Conservation (phyloP, 2,329 filamentous ascomycete genomes). For the Diaporthe sp. region DNA sequence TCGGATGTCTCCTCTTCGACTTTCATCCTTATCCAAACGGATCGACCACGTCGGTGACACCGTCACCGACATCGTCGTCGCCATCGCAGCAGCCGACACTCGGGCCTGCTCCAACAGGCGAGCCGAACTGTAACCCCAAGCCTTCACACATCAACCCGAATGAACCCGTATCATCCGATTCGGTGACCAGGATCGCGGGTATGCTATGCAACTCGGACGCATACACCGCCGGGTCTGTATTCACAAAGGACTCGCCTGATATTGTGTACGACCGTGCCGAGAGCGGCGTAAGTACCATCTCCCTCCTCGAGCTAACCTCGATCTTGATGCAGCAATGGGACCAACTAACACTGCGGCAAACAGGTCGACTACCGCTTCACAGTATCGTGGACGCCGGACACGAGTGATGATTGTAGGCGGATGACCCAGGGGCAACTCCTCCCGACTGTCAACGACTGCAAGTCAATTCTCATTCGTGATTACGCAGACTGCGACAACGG, state of each 20-base stretch:
- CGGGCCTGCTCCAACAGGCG: neutral
- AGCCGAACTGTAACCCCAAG: neutral
- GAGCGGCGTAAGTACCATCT: neutral
- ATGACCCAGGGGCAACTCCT: neutral
- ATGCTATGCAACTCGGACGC: neutral
- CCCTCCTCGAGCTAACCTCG: accelerated
- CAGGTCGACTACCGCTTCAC: neutral
- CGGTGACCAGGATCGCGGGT: neutral
- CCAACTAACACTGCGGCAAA: neutral
- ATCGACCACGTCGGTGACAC: neutral
- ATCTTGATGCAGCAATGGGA: too few species aligned
- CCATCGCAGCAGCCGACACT: neutral
- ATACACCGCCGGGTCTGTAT: neutral
- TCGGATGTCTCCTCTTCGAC: neutral
- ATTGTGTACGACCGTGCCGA: neutral
- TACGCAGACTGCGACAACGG: neutral
- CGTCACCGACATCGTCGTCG: neutral
- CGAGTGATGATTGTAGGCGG: neutral
- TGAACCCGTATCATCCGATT: neutral
- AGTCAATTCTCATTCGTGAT: neutral
- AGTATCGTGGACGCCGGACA: neutral
- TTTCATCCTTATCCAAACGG: neutral
- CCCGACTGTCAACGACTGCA: neutral
- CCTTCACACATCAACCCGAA: neutral
- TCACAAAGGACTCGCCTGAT: neutral